Base-by-base conservation (phyloP, 2,329 filamentous ascomycete genomes). In the Bipolaris zeicola region DNA sequence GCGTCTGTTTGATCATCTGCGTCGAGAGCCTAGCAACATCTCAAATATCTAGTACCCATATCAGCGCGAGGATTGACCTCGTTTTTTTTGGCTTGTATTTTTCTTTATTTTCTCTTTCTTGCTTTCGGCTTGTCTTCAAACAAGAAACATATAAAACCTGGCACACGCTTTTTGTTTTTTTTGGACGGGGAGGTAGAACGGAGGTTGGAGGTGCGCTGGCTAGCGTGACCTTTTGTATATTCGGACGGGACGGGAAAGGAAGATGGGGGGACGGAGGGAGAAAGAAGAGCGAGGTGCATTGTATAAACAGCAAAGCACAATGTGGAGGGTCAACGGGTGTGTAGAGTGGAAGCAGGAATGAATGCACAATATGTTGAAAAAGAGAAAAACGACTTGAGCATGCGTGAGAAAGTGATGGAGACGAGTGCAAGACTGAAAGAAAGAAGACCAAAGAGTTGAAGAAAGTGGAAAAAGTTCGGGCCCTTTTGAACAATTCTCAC, bases 21-120 rank as follows among this genome's bases (percentile, higher is more conserved):
- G 73, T 76, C 63, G 73, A 76, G 73, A 74, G 72, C 65, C 66
- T 70, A 62, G 60, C 60, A 65, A 54, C 43, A 39, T 43, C 22
- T 43, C n/a, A 43, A 43, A 47, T 44, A 47, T 47, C 44, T 44
- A 52, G 45, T 55, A 46, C 38, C 43, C 31, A 26, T 37, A 51
- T 22, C 26, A 38, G 33, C 50, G 38, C 34, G 54, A 53, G 54
- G 48, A 45, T 51, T 28, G 22, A 24, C 31, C 33, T 36, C 44
- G 2, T 3, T 20, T 20, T 37, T 6, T 28, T 39, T 36, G 11
- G 14, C 11, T n/a, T 45, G n/a, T 42, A 4, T 44, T 36, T 28
- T n/a, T 47, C 31, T 46, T 16, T 47, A 20, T 52, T 37, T 39
- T 34, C 36, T 42, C 8, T 31, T 38, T 16, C n/a, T 37, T 14